Percentiles rank a stretch among this genome's conserved stretches.
These are phyloP conservation scores for Bacidia gigantensis DNA, from an alignment of 495 filamentous ascomycete genomes.

Conservation along the genomic window DNA sequence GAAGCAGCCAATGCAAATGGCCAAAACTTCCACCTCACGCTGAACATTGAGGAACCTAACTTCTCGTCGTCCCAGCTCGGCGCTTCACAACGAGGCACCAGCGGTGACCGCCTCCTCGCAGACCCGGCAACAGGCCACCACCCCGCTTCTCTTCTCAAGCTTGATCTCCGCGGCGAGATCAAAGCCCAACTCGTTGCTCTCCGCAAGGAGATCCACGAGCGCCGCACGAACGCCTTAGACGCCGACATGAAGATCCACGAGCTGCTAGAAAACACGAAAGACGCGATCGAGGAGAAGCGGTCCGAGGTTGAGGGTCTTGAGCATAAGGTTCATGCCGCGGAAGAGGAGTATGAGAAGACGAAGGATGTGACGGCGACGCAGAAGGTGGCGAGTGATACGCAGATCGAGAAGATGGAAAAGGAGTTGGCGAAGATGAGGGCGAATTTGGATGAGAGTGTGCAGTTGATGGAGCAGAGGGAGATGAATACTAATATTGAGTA, in stretches of 20 bases:
- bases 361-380: conserved; percentile 79
- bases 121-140: conserved; percentile 78
- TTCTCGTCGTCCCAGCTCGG: conserved; percentile 64
- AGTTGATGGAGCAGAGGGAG: conserved; percentile 86
- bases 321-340: conserved; percentile 66
- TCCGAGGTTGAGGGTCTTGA: conserved; percentile 86
- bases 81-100: conserved; percentile 28
- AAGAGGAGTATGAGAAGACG: conserved; percentile 87
- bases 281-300: conserved; percentile 86
- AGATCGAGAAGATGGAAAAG: conserved; percentile 97
- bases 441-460: conserved; percentile 72
- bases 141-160: conserved; percentile 69
- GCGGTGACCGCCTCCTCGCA: conserved; percentile 52
- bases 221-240: conserved; percentile 67
- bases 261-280: conserved; percentile 79
- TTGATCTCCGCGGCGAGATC: conserved; percentile 70
- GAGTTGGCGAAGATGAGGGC: conserved; percentile 85
- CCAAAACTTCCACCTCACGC: conserved; percentile 64
- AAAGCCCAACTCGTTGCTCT: conserved; percentile 64
- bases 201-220: conserved; percentile 76
- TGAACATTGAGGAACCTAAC: conserved; percentile 54
- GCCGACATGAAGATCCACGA: conserved; percentile 84
- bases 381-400: conserved; percentile 72
- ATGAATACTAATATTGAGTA: conserved; percentile 95
- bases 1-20: conserved; percentile 77